A percentile compares a stretch with the other conserved stretches of the same genome.
Conservation (phyloP, 1,284 basidiomycete genomes). For the Exsudoporus floridanus region DNA sequence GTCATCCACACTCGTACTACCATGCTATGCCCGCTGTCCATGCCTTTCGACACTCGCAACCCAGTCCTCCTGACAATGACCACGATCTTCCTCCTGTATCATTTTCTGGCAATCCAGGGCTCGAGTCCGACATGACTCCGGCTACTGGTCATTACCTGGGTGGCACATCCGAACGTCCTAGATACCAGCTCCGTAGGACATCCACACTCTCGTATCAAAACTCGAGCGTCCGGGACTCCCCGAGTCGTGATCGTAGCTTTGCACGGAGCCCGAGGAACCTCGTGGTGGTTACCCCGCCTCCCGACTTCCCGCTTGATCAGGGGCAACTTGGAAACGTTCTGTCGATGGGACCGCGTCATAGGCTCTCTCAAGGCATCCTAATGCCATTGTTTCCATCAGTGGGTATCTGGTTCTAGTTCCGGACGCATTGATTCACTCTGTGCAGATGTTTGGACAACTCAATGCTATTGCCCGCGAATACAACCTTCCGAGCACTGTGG, state of each 20-base stretch:
- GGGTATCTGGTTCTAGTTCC: constrained; percentile 29
- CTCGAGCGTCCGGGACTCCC: constrained; percentile 48
- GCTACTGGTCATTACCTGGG: constrained; percentile 15
- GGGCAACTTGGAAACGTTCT: constrained; percentile 60
- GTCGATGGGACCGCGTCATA: constrained; percentile 56
- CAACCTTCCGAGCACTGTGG: constrained; percentile 72
- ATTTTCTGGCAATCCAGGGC: constrained; percentile 22
- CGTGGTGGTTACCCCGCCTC: constrained; percentile 67
- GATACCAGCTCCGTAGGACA: constrained; percentile 44
- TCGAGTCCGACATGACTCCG: constrained; percentile 17
- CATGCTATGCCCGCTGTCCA: constrained; percentile 28
- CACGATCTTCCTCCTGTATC: constrained; percentile 35
- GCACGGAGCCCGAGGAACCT: constrained; percentile 55
- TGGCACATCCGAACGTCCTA: constrained; percentile 31
- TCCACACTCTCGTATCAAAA: constrained; percentile 59
- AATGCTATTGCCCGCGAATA: constrained; percentile 77
- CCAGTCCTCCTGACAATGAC: constrained; percentile 58
- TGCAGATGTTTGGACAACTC: constrained; percentile 70
- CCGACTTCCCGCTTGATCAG: constrained; percentile 57
- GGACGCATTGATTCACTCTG: not conserved
- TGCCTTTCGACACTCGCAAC: constrained; percentile 42
- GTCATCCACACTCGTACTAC: constrained; percentile 29
- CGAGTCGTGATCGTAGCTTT: constrained; percentile 43
- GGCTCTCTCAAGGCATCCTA: constrained; percentile 65
- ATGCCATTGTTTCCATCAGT: constrained; percentile 78